phyloP scores from a whole-genome alignment of 768 basidiomycete genomes.

The Mycena amicta region DNA sequence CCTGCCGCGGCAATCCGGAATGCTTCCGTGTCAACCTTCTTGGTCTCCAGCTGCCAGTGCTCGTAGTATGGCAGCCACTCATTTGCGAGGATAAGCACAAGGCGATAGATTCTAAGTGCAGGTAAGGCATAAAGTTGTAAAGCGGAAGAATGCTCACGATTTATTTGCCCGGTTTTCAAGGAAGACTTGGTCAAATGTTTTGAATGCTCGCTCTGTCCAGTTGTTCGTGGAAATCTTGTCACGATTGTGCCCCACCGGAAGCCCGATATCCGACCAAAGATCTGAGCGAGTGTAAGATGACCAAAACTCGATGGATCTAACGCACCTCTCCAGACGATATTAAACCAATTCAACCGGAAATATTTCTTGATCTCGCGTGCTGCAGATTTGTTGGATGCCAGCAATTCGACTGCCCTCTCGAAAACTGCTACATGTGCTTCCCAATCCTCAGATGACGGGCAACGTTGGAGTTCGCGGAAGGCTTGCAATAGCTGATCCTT shows the following conservation, averaged over 20 bases:
- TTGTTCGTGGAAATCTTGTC: constrained; percentile 18
- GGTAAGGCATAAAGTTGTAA: neutral
- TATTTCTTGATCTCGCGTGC: constrained; percentile 7
- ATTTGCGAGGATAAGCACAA: constrained; percentile 14
- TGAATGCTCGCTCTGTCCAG: constrained; percentile 20
- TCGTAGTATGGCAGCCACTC: constrained; percentile 17
- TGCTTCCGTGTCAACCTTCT: neutral
- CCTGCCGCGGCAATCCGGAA: neutral
- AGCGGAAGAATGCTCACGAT: neutral
- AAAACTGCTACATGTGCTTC: neutral
- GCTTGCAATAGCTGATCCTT: constrained; percentile 7
- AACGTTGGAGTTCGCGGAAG: constrained; percentile 17
- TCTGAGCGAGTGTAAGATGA: constrained; percentile 2
- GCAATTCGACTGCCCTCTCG: neutral
- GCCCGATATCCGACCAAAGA: constrained; percentile 16
- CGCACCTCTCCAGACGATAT: constrained; percentile 12
- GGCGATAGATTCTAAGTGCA: neutral
- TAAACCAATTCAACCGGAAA: constrained; percentile 19
- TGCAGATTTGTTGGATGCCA: neutral
- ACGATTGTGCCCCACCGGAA: constrained; percentile 8
- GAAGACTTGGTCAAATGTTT: constrained; percentile 20
- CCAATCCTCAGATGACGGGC: neutral
- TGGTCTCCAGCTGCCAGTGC: neutral
- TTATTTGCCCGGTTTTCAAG: constrained; percentile 12
- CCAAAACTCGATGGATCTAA: too few relatives aligned